Base-by-base conservation (phyloP, 768 basidiomycete species). In the Harrya chromipes region DNA sequence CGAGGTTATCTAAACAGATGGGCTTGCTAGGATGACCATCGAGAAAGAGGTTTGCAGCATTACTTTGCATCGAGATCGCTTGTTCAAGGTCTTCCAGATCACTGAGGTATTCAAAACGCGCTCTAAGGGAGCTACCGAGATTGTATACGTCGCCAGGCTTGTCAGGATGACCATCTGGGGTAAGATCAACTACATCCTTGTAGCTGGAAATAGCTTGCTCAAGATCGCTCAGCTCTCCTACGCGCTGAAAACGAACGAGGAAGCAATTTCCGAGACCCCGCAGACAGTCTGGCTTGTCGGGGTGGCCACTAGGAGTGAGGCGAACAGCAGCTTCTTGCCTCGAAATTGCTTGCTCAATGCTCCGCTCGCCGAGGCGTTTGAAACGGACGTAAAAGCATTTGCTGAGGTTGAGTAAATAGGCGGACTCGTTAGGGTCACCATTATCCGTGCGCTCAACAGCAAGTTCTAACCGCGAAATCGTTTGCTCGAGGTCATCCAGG, bases 281-380 rank as follows among this genome's bases (percentile, higher is more conserved):
- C 1, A 47, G 36, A n/a, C 6, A 20, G 12, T 4, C 4, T 7
- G 23, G 21, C 27, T 19, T 41, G 6, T 36, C 14, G 4, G 40
- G 40, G 20, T 29, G 19, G 13, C 20, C 21, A 24, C 36, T 24
- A 6, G 50, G 21, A 2, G 27, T 26, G 10, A 44, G 42, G 21
- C 37, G 17, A 5, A 52, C 5, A 31, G 34, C 46, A 20, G 20
- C 17, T 6, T 4, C 6, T 20, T 34, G 16, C 6, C 12, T 37
- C n/a, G 20, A 21, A 39, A 47, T 47, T n/a, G 51, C 51, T 33
- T 43, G 36, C 14, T 52, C 45, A 4, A 52, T 26, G n/a, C 8
- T 26, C 5, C 9, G 21, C 5, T 39, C 24, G 6, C 42, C 46
- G 11, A 39, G 31, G 36, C 17, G 41, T 35, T 47, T 19, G 41